Conservation (phyloP, 2,329 filamentous ascomycete species). For the Ampelomyces quisqualis region DNA sequence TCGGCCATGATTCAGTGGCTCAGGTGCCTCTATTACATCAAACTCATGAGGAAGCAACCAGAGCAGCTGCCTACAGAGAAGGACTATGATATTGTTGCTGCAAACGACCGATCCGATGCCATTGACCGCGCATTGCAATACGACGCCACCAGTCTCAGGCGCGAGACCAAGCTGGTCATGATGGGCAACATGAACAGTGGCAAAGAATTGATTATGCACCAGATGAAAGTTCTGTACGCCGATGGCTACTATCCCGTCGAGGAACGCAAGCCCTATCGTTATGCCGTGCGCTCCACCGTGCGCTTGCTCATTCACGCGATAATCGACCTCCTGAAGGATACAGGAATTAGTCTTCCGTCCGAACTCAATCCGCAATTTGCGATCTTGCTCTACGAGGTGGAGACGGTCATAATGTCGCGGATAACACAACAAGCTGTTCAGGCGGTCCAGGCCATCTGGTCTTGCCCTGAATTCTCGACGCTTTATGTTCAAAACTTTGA, state of each 20-base stretch:
- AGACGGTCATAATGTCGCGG: conserved; percentile 26
- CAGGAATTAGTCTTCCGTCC: conserved; percentile 30
- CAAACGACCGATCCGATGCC: conserved; percentile 37
- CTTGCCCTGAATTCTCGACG: conserved; percentile 33
- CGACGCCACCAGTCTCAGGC: conserved; percentile 34
- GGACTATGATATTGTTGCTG: conserved; percentile 36
- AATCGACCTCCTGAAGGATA: conserved; percentile 40
- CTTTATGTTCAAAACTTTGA: conserved; percentile 40
- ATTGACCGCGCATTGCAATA: conserved; percentile 39
- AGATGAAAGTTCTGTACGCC: conserved; percentile 41
- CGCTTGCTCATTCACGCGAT: conserved; percentile 38
- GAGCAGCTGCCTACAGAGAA: conserved; percentile 29
- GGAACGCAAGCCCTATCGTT: conserved; percentile 31
- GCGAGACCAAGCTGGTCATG: conserved; percentile 40
- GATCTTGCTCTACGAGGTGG: conserved; percentile 38
- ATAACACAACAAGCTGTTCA: conserved; percentile 31
- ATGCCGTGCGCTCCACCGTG: conserved; percentile 33
- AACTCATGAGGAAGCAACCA: conserved; percentile 21
- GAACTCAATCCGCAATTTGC: conserved; percentile 35
- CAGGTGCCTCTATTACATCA: conserved; percentile 31
- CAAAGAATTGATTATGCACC: conserved; percentile 41
- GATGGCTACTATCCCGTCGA: conserved; percentile 36
- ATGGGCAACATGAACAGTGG: conserved; percentile 33
- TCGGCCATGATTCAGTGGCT: conserved; percentile 40
- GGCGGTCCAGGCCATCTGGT: conserved; percentile 33